phyloP scores from a whole-genome alignment of 176 grass and related monocot genomes.

The Eragrostis nindensis region DNA sequence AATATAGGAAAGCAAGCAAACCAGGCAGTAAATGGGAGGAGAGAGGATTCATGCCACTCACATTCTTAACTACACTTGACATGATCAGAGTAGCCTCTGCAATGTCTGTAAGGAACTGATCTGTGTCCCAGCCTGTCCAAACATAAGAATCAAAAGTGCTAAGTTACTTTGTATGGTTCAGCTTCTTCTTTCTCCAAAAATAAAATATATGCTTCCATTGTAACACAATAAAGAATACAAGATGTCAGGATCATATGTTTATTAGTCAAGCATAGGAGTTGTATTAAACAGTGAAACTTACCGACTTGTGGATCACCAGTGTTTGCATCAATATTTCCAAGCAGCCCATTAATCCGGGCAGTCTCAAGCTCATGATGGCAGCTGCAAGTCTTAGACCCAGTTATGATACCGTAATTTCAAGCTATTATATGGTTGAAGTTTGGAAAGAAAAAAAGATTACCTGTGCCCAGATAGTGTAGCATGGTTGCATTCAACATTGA shows the following conservation, averaged over 20 bases:
- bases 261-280: conserved; percentile 5
- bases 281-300: conserved; percentile 41
- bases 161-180: background rate
- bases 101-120: conserved; percentile 97
- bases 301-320: conserved; percentile 91
- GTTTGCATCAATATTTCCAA: conserved; percentile 95
- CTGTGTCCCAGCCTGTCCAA: conserved; percentile 91
- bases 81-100: conserved; percentile 91
- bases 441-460: conserved; percentile 38
- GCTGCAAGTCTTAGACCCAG: conserved; percentile 47
- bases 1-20: background rate
- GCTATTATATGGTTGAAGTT: background rate
- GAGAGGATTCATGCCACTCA: conserved; percentile 47
- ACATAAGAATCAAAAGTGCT: conserved; percentile 1
- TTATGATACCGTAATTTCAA: conserved; percentile 6
- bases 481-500: conserved; percentile 99
- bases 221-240: background rate
- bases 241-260: background rate
- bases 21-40: background rate
- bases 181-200: background rate
- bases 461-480: conserved; percentile 94
- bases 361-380: conserved; percentile 99
- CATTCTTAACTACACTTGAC: conserved; percentile 98
- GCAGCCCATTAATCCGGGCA: conserved; percentile 82
- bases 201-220: background rate